phyloP scores from a whole-genome alignment of 305 asterid genomes.

The Solanum hybrid region DNA sequence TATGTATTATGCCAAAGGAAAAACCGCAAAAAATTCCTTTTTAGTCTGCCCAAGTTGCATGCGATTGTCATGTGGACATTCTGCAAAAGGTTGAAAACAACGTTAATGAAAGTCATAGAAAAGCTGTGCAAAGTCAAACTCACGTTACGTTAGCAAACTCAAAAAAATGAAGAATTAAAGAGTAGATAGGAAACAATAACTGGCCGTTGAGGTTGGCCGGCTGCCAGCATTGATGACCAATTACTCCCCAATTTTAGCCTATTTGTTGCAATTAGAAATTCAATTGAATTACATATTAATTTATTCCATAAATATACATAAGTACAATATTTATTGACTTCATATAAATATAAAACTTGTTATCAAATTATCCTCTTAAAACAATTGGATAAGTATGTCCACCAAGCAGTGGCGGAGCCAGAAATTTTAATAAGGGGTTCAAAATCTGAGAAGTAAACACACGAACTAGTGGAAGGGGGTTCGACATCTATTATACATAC shows the following conservation, averaged over 20 bases:
- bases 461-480: too few relatives aligned
- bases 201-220: not conserved
- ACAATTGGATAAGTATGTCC: not conserved
- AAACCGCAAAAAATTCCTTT: too few relatives aligned
- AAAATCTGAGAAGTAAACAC: too few relatives aligned
- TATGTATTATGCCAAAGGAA: too few relatives aligned
- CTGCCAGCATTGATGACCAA: not conserved
- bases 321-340: not conserved
- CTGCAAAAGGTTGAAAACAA: not conserved
- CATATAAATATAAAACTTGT: not conserved
- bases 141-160: not conserved
- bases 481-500: too few relatives aligned
- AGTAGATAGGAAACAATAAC: not conserved
- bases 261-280: not conserved
- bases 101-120: slow-evolving; percentile 19
- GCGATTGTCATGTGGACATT: not conserved
- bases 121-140: not conserved
- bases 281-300: not conserved
- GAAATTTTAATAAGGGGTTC: too few relatives aligned
- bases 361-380: not conserved
- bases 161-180: not conserved
- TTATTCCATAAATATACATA: not conserved
- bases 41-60: not conserved
- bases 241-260: not conserved
- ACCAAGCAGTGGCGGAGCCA: not conserved